phyloP scores from a whole-genome alignment of 257 asterid species.

The Leonotis leonurus region DNA sequence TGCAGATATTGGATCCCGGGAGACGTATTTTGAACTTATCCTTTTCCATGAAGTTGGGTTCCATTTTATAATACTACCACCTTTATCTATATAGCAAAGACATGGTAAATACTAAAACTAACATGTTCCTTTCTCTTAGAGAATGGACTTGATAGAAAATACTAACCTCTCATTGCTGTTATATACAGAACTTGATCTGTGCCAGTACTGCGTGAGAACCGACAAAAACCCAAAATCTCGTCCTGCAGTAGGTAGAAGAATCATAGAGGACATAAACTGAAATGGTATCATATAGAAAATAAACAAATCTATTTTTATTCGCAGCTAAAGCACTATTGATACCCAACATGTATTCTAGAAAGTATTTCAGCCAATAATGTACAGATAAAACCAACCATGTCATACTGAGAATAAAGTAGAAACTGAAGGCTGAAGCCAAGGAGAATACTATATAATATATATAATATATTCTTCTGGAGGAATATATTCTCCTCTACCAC shows the following conservation, averaged over 20 bases:
- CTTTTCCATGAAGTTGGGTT: slow-evolving; percentile 60
- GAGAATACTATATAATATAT: neutral
- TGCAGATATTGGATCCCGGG: slow-evolving; percentile 70
- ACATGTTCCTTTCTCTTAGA: neutral
- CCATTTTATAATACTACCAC: slow-evolving; percentile 63
- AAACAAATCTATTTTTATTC: neutral
- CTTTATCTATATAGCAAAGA: slow-evolving; percentile 36
- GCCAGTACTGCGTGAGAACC: slow-evolving; percentile 57
- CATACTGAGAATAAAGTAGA: neutral
- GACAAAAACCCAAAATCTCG: slow-evolving; percentile 67
- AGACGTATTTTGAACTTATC: slow-evolving; percentile 52
- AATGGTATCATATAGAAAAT: slow-evolving; percentile 4
- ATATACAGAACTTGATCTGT: slow-evolving; percentile 57
- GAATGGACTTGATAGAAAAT: slow-evolving; percentile 7
- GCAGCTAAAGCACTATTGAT: neutral
- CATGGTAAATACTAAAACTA: slow-evolving; percentile 13
- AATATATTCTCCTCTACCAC: neutral
- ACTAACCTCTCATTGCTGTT: slow-evolving; percentile 57
- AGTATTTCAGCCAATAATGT: neutral
- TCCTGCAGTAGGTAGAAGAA: slow-evolving; percentile 39
- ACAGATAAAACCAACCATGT: neutral
- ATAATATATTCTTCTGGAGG: too few species aligned
- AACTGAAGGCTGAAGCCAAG: neutral
- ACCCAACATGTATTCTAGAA: neutral
- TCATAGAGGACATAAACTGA: slow-evolving; percentile 1